Conservation (phyloP, 176 grass and related monocot species). For the Ananas comosus region DNA sequence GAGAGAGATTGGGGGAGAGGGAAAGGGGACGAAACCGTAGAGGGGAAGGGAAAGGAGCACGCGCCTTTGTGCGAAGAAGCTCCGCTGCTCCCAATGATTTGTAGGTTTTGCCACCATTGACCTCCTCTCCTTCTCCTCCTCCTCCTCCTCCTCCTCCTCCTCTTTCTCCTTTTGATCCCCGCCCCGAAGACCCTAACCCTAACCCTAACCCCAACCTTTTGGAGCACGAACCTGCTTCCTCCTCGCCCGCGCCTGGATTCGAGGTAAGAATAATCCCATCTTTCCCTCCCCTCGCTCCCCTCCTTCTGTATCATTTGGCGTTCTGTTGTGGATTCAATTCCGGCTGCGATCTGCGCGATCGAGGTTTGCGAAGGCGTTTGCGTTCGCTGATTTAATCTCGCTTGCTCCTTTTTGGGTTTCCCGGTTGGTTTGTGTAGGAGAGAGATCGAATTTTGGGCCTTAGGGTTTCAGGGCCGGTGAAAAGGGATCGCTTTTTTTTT, state of each 20-base stretch:
- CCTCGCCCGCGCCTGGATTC: background rate
- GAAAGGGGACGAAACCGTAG: background rate
- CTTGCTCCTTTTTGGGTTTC: background rate
- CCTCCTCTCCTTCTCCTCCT: background rate
- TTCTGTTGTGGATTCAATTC: background rate
- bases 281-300: background rate
- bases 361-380: background rate
- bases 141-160: background rate
- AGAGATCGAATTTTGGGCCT: background rate
- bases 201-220: background rate
- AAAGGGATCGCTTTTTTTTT: background rate
- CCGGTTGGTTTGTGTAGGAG: no score
- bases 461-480: background rate
- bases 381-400: no score
- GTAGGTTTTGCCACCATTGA: background rate
- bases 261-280: background rate
- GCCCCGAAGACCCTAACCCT: background rate
- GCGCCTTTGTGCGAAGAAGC: no score
- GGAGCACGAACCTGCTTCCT: background rate
- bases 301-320: no score
- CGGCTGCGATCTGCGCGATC: background rate
- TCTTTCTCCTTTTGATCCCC: background rate
- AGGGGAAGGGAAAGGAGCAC: background rate
- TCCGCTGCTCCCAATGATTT: no score
- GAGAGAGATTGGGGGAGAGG: background rate